Conservation (phyloP, 1,284 basidiomycete genomes). For the Tremellales sp. region DNA sequence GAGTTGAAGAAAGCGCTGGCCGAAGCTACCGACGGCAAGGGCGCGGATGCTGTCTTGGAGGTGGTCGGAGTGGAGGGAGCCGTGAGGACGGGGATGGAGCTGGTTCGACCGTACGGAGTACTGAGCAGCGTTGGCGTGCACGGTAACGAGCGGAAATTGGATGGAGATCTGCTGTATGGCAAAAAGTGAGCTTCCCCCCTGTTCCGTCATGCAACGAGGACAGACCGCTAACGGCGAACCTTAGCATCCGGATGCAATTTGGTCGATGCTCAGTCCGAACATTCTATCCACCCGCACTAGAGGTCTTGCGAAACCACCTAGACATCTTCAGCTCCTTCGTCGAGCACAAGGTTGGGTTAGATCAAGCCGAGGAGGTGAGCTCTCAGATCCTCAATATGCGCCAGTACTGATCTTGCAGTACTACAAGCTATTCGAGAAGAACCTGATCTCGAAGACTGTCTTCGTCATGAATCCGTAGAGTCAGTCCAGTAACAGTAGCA, state of each 20-base stretch:
- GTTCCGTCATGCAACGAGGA: background rate
- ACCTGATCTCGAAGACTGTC: conserved; percentile 46
- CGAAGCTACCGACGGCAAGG: conserved; percentile 42
- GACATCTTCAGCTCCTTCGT: conserved; percentile 43
- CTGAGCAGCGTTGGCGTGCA: conserved; percentile 72
- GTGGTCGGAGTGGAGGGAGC: conserved; percentile 74
- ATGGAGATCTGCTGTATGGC: conserved; percentile 61
- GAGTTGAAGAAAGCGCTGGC: conserved; percentile 27
- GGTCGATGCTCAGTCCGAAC: conserved; percentile 80
- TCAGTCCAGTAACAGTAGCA: too few species aligned
- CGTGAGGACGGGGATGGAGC: conserved; percentile 65
- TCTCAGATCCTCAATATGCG: conserved; percentile 1
- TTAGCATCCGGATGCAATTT: conserved; percentile 37
- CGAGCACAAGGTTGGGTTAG: conserved; percentile 36
- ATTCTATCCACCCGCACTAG: conserved; percentile 69
- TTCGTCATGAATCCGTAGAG: conserved; percentile 35
- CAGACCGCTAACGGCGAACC: background rate
- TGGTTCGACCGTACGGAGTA: conserved; percentile 75
- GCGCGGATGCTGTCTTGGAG: conserved; percentile 54
- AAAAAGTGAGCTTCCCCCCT: conserved; percentile 56
- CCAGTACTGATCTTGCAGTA: conserved; percentile 19
- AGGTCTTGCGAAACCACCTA: conserved; percentile 54
- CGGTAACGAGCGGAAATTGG: conserved; percentile 28
- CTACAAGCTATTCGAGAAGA: conserved; percentile 43
- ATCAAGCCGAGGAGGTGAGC: conserved; percentile 39